These are phyloP conservation scores for Talaromyces sp. DNA, from an alignment of 2,329 filamentous ascomycete species.

Conservation along the genomic window DNA sequence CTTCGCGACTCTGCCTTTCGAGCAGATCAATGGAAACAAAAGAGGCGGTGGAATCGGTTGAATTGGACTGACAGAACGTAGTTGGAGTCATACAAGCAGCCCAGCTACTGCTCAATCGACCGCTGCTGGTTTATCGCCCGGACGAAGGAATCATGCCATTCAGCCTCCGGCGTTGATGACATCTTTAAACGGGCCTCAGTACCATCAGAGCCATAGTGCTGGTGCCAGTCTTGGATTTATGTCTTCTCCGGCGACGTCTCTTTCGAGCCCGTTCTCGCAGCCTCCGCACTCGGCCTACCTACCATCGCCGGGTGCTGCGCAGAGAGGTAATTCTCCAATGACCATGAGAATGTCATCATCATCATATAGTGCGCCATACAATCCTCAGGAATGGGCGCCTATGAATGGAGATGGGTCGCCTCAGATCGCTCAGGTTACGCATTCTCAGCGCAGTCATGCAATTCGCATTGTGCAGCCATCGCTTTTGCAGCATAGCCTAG, in stretches of 20 bases:
- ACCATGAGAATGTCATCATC: constrained; percentile 36
- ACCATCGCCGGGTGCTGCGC: constrained; percentile 34
- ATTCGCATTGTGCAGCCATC: constrained; percentile 27
- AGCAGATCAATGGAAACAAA: neutral
- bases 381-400: constrained; percentile 49
- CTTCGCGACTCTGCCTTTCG: neutral
- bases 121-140: constrained; percentile 33
- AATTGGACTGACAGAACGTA: constrained; percentile 8
- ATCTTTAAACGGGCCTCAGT: constrained; percentile 33
- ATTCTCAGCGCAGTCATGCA: constrained; percentile 29
- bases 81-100: constrained; percentile 16
- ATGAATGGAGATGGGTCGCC: constrained; percentile 30
- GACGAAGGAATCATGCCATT: constrained; percentile 42
- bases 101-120: constrained; percentile 12
- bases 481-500: constrained; percentile 29
- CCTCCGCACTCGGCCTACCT: constrained; percentile 34
- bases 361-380: constrained; percentile 45
- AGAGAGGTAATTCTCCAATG: constrained; percentile 42
- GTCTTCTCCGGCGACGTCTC: constrained; percentile 42
- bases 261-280: constrained; percentile 44
- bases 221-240: constrained; percentile 32
- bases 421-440: constrained; percentile 26
- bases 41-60: constrained; percentile 1
- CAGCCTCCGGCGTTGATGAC: constrained; percentile 44
- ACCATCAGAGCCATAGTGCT: constrained; percentile 33